phyloP scores from a whole-genome alignment of 2,329 filamentous ascomycete genomes.

The Seiridium unicorne region DNA sequence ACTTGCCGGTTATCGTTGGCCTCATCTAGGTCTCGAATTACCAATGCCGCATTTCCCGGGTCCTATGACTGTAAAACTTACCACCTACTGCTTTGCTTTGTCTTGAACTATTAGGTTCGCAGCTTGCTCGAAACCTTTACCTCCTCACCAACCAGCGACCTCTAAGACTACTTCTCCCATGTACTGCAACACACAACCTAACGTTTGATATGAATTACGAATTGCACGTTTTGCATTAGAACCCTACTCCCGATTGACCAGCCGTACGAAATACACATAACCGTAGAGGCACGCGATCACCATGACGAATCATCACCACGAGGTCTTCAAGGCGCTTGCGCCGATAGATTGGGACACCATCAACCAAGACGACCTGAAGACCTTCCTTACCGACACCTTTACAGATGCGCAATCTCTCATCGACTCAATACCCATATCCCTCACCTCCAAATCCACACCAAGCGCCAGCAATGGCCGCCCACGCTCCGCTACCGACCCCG shows the following conservation, averaged over 20 bases:
- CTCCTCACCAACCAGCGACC: too few species aligned
- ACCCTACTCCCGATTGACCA: neutral
- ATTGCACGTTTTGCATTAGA: neutral
- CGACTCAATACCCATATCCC: slow-evolving; percentile 69
- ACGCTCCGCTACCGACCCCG: slow-evolving; percentile 57
- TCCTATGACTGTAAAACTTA: neutral
- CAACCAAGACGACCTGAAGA: slow-evolving; percentile 43
- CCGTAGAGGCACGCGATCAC: neutral
- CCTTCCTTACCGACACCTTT: slow-evolving; percentile 61
- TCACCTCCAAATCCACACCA: slow-evolving; percentile 40
- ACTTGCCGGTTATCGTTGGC: neutral
- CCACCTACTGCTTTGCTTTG: neutral
- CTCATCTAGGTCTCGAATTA: neutral
- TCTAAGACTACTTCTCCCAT: too few species aligned
- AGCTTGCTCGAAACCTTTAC: too few species aligned
- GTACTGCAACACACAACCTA: neutral
- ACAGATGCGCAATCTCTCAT: slow-evolving; percentile 66
- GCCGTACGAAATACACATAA: too few species aligned
- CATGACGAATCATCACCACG: slow-evolving; percentile 30
- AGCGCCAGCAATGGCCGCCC: slow-evolving; percentile 37
- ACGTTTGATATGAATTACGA: neutral
- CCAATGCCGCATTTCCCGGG: neutral
- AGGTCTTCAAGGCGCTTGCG: slow-evolving; percentile 51
- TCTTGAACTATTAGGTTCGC: neutral
- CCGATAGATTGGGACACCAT: slow-evolving; percentile 47